Evolutionary conservation across 768 basidiomycete species (phyloP).

Genomic region (Multifurca ochricompacta): DNA sequence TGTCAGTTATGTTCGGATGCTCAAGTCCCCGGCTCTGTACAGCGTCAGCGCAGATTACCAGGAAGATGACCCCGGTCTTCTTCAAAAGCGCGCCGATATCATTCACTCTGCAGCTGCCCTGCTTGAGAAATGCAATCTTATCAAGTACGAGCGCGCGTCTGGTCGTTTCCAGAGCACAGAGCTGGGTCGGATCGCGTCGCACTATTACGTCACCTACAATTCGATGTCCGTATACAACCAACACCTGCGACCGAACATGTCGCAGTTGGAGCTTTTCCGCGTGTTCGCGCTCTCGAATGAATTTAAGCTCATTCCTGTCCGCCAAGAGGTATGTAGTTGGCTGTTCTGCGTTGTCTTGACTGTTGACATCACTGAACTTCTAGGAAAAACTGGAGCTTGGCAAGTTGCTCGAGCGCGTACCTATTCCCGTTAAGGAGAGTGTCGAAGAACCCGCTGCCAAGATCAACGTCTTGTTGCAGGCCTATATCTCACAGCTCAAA

Average conservation of each 20-base stretch:
- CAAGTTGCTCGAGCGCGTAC: slow-evolving; percentile 88
- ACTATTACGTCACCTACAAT: slow-evolving; percentile 91
- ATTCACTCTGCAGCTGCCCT: slow-evolving; percentile 88
- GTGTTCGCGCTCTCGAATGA: slow-evolving; percentile 95
- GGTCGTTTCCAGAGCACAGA: slow-evolving; percentile 92
- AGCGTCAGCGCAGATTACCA: slow-evolving; percentile 84
- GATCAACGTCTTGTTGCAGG: slow-evolving; percentile 92
- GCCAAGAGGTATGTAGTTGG: slow-evolving; percentile 44
- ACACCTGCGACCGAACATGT: slow-evolving; percentile 82
- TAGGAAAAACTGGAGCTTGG: slow-evolving; percentile 83
- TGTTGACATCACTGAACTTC: background rate
- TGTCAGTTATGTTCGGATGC: slow-evolving; percentile 86
- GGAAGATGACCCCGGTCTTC: slow-evolving; percentile 70
- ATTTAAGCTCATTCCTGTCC: slow-evolving; percentile 86
- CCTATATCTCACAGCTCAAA: slow-evolving; percentile 91
- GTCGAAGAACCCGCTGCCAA: slow-evolving; percentile 97
- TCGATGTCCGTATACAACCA: slow-evolving; percentile 98
- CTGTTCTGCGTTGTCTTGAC: background rate
- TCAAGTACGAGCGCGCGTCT: slow-evolving; percentile 87
- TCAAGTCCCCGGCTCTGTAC: slow-evolving; percentile 82
- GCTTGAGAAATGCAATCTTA: slow-evolving; percentile 86
- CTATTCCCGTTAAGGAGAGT: slow-evolving; percentile 93
- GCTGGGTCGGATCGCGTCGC: slow-evolving; percentile 87
- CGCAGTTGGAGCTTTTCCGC: slow-evolving; percentile 83
- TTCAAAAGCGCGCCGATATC: slow-evolving; percentile 94